Conservation (phyloP, 768 basidiomycete species). For the Serendipita vermifera region DNA sequence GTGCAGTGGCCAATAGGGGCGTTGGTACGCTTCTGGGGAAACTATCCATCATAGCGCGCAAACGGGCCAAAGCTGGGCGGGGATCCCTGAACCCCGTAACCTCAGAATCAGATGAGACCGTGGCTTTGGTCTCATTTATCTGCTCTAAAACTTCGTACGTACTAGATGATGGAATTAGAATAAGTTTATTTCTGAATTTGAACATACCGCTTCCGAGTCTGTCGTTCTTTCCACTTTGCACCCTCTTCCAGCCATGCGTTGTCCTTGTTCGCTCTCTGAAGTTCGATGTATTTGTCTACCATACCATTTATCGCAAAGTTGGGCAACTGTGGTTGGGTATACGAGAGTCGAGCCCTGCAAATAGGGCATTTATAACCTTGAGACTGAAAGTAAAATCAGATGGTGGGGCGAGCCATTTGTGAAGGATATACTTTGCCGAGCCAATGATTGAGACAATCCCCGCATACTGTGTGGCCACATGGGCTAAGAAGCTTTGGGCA, state of each 20-base stretch:
- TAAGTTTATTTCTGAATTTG: not conserved
- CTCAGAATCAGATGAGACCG: too few relatives aligned
- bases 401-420: too few relatives aligned
- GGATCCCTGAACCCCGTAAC: too few relatives aligned
- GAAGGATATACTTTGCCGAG: not conserved
- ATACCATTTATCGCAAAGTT: not conserved
- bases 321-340: not conserved
- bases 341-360: not conserved
- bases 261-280: not conserved
- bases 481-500: not conserved
- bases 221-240: not conserved
- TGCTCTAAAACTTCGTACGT: not conserved
- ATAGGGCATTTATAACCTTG: not conserved
- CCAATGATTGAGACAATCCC: not conserved
- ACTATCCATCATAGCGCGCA: too few relatives aligned
- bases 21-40: too few relatives aligned
- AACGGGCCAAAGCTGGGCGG: too few relatives aligned
- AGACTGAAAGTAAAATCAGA: too few relatives aligned
- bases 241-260: not conserved
- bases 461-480: conserved; percentile 4
- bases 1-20: too few relatives aligned
- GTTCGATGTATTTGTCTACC: conserved; percentile 2
- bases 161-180: not conserved
- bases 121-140: too few relatives aligned
- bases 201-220: not conserved